These are phyloP conservation scores for Saccharum spontaneum DNA, from an alignment of 176 grass and related monocot genomes.

Conservation along the genomic window DNA sequence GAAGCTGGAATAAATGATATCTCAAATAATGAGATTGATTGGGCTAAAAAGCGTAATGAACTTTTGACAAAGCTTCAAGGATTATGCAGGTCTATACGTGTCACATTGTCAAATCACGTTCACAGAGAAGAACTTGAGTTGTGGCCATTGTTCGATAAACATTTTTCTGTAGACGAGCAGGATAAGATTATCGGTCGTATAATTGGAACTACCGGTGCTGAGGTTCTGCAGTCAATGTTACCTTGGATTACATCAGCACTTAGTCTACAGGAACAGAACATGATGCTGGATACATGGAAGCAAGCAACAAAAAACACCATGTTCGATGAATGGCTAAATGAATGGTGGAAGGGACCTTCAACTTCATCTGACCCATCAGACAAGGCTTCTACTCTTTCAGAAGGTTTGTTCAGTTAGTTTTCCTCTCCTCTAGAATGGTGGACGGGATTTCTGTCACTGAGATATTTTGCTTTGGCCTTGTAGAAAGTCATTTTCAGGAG, in stretches of 20 bases:
- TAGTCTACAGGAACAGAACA: slow-evolving; percentile 77
- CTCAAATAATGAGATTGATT: slow-evolving; percentile 44
- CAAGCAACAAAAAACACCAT: slow-evolving; percentile 83
- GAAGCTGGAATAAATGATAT: slow-evolving; percentile 10
- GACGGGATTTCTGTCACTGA: neutral
- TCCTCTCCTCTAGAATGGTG: neutral
- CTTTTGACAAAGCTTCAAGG: slow-evolving; percentile 82
- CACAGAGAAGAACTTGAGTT: slow-evolving; percentile 82
- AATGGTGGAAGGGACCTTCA: slow-evolving; percentile 72
- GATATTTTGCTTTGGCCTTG: slow-evolving; percentile 6
- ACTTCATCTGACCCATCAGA: slow-evolving; percentile 29
- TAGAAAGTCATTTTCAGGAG: slow-evolving; percentile 59
- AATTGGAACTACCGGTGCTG: slow-evolving; percentile 92
- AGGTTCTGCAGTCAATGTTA: slow-evolving; percentile 95
- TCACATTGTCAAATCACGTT: slow-evolving; percentile 87
- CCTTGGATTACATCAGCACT: slow-evolving; percentile 90
- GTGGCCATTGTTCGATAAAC: slow-evolving; percentile 91
- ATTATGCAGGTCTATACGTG: slow-evolving; percentile 82
- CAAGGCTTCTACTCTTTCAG: slow-evolving; percentile 10
- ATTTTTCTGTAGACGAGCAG: slow-evolving; percentile 88
- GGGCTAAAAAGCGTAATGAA: slow-evolving; percentile 61
- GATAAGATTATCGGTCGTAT: slow-evolving; percentile 90
- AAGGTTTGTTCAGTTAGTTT: slow-evolving; percentile 51
- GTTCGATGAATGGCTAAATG: slow-evolving; percentile 92
- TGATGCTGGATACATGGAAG: slow-evolving; percentile 83